Evolutionary conservation across 1,284 basidiomycete species (phyloP).

Genomic region (Clitocybe nebularis): DNA sequence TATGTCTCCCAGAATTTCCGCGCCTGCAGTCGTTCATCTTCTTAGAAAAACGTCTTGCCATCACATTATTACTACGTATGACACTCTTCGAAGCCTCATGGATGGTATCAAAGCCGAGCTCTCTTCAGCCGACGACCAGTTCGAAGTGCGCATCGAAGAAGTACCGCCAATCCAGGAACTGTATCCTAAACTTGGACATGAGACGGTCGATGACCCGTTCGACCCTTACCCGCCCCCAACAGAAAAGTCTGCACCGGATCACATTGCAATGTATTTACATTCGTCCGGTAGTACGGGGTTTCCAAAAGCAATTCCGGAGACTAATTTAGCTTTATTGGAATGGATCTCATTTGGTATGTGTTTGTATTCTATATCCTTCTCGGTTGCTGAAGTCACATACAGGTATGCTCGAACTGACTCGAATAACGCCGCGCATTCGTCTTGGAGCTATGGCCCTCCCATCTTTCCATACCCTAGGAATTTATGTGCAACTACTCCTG

Average conservation of each 20-base stretch:
- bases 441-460: constrained; percentile 26
- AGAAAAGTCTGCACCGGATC: constrained; percentile 7
- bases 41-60: constrained; percentile 25
- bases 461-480: constrained; percentile 30
- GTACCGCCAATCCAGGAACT: constrained; percentile 23
- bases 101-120: constrained; percentile 22
- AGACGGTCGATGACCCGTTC: constrained; percentile 19
- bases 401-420: constrained; percentile 10
- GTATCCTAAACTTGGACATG: constrained; percentile 28
- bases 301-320: constrained; percentile 25
- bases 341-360: constrained; percentile 26
- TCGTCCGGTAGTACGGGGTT: constrained; percentile 28
- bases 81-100: constrained; percentile 22
- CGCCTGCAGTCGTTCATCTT: constrained; percentile 29
- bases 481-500: constrained; percentile 23
- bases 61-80: constrained; percentile 27
- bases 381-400: constrained; percentile 1
- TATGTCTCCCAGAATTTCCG: constrained; percentile 34
- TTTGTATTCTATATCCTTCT: not conserved
- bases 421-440: constrained; percentile 15
- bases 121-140: constrained; percentile 4
- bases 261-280: constrained; percentile 22
- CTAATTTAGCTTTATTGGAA: constrained; percentile 13
- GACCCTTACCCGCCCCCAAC: constrained; percentile 20
- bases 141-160: constrained; percentile 26